Percentiles rank a stretch among this genome's conserved stretches.
phyloP scores from a whole-genome alignment of 768 basidiomycete species.

The Russula olivacea region DNA sequence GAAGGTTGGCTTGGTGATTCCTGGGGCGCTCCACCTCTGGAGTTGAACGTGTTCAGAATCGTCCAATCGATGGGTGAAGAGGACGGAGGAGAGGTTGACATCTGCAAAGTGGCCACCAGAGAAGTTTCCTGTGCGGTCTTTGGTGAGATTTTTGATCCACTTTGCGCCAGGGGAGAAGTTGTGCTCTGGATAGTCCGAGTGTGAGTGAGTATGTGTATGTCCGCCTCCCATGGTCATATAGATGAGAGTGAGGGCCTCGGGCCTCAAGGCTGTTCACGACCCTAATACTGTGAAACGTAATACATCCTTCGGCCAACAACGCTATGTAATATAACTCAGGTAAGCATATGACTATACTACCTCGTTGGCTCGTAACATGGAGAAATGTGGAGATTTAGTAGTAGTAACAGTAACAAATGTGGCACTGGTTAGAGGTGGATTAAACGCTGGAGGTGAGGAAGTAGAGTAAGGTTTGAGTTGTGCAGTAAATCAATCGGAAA shows the following conservation, averaged over 20 bases:
- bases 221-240: conserved; percentile 9
- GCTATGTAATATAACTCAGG: too few species aligned
- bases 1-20: conserved; percentile 78
- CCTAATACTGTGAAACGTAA: too few species aligned
- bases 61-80: conserved; percentile 71
- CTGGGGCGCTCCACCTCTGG: conserved; percentile 90
- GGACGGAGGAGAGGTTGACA: conserved; percentile 74
- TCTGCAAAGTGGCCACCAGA: conserved; percentile 73
- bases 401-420: too few species aligned
- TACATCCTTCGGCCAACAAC: too few species aligned
- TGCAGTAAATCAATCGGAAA: too few species aligned
- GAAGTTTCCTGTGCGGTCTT: conserved; percentile 54
- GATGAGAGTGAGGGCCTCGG: not conserved
- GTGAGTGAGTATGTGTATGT: conserved; percentile 1
- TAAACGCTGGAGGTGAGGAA: too few species aligned
- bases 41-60: conserved; percentile 62
- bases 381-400: too few species aligned
- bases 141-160: conserved; percentile 46
- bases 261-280: too few species aligned
- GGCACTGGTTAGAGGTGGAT: too few species aligned
- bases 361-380: too few species aligned
- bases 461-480: too few species aligned
- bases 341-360: too few species aligned
- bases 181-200: conserved; percentile 23
- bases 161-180: conserved; percentile 30